phyloP scores from a whole-genome alignment of 805 yeast genomes.

The Sugiyamaella qingdaonensis region DNA sequence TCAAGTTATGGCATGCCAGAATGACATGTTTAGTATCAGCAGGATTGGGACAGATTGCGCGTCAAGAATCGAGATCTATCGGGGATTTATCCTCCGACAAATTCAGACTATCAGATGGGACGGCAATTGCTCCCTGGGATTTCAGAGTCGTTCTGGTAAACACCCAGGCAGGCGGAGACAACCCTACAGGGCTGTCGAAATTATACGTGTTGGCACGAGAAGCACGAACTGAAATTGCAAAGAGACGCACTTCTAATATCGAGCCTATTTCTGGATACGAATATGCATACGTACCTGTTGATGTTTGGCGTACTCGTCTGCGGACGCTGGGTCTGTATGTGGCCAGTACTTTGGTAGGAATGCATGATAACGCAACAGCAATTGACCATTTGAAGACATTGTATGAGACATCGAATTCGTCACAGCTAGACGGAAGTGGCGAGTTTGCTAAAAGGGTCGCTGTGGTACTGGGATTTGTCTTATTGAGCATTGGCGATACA shows the following conservation, averaged over 20 bases:
- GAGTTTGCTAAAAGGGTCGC: constrained; percentile 12
- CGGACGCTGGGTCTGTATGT: constrained; percentile 31
- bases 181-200: constrained; percentile 29
- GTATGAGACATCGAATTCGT: constrained; percentile 7
- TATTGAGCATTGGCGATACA: constrained; percentile 30
- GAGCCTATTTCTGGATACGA: background rate
- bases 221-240: constrained; percentile 27
- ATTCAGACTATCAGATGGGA: constrained; percentile 21
- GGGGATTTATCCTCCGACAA: constrained; percentile 26
- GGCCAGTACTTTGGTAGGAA: constrained; percentile 31
- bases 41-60: constrained; percentile 28
- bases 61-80: constrained; percentile 29
- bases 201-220: constrained; percentile 35
- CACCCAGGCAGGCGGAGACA: constrained; percentile 32
- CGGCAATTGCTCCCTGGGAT: constrained; percentile 31
- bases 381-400: constrained; percentile 26
- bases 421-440: background rate
- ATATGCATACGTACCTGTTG: background rate
- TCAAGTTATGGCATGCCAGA: constrained; percentile 30
- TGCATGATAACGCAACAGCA: constrained; percentile 33
- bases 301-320: constrained; percentile 23
- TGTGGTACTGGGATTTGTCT: constrained; percentile 22
- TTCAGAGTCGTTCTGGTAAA: constrained; percentile 31
- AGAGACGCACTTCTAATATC: background rate
- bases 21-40: constrained; percentile 28